Percentiles rank a stretch among this genome's conserved stretches.
Conservation (phyloP, 2,329 filamentous ascomycete species). For the Talaromyces sp. region DNA sequence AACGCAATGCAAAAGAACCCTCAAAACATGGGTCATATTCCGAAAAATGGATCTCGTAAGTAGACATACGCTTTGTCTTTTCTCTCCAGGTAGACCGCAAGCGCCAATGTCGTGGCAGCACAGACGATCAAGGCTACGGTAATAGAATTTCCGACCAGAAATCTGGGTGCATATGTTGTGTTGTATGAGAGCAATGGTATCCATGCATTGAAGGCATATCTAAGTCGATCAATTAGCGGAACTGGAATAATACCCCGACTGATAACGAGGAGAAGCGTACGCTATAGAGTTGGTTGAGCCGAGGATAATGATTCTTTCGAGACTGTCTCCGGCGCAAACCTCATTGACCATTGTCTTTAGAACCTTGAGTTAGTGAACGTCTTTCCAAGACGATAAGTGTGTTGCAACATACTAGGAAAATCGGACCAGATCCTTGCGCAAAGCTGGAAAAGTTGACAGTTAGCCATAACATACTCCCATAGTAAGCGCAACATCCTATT, state of each 20-base stretch:
- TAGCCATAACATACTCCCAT: background rate
- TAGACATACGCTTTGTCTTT: slow-evolving; percentile 1
- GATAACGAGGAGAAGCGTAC: background rate
- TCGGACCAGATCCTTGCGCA: slow-evolving; percentile 14
- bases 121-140: slow-evolving; percentile 14
- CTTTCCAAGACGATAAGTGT: background rate
- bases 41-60: background rate
- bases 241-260: background rate
- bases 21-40: background rate
- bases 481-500: too few relatives aligned
- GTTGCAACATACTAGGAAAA: slow-evolving; percentile 4
- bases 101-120: slow-evolving; percentile 5
- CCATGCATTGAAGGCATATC: slow-evolving; percentile 16
- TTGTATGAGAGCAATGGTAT: slow-evolving; percentile 11
- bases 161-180: slow-evolving; percentile 13
- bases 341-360: slow-evolving; percentile 15
- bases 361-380: background rate
- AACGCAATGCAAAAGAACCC: background rate
- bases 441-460: background rate
- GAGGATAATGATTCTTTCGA: slow-evolving; percentile 14
- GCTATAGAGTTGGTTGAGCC: slow-evolving; percentile 15
- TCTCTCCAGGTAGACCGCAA: slow-evolving; percentile 9
- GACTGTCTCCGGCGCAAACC: slow-evolving; percentile 14
- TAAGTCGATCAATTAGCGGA: background rate
- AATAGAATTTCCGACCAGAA: slow-evolving; percentile 15